Conservation (phyloP, 2,329 filamentous ascomycete genomes). For the Diaporthe sp. region DNA sequence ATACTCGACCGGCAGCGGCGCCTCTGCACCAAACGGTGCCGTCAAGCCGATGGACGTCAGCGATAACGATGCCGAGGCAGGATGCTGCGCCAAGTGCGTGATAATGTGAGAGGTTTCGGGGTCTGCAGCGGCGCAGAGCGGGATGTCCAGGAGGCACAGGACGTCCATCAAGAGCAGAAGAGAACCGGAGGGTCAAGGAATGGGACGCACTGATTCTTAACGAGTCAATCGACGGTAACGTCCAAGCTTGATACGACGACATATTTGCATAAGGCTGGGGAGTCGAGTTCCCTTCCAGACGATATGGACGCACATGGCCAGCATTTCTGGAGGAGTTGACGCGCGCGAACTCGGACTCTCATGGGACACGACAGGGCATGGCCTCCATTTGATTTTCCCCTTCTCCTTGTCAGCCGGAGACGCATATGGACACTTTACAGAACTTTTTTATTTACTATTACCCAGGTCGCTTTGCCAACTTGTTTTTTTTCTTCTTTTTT, state of each 20-base stretch:
- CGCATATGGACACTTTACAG: constrained; percentile 35
- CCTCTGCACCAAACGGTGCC: constrained; percentile 70
- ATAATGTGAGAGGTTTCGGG: constrained; percentile 77
- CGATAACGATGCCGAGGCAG: constrained; percentile 72
- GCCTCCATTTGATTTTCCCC: constrained; percentile 33
- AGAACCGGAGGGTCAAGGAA: constrained; percentile 9
- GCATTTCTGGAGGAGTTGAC: constrained; percentile 36
- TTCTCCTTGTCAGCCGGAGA: constrained; percentile 34
- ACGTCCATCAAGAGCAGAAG: constrained; percentile 6
- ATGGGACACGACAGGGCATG: constrained; percentile 36
- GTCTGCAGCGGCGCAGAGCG: constrained; percentile 10
- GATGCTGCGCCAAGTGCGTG: constrained; percentile 88
- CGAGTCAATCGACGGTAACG: constrained; percentile 28
- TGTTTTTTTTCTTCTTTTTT: constrained; percentile 41
- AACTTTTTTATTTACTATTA: constrained; percentile 36
- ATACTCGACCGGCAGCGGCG: constrained; percentile 77
- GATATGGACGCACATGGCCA: constrained; percentile 34
- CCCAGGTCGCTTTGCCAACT: constrained; percentile 37
- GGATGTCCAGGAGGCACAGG: background rate
- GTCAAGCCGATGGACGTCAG: constrained; percentile 83
- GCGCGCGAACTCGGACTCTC: constrained; percentile 31
- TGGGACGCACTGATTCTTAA: constrained; percentile 16
- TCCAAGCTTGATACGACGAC: constrained; percentile 35
- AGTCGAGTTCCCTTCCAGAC: constrained; percentile 32
- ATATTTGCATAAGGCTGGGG: constrained; percentile 36